These are phyloP conservation scores for Euclidium syriacum DNA, from an alignment of 345 rosid species.

Conservation along the genomic window DNA sequence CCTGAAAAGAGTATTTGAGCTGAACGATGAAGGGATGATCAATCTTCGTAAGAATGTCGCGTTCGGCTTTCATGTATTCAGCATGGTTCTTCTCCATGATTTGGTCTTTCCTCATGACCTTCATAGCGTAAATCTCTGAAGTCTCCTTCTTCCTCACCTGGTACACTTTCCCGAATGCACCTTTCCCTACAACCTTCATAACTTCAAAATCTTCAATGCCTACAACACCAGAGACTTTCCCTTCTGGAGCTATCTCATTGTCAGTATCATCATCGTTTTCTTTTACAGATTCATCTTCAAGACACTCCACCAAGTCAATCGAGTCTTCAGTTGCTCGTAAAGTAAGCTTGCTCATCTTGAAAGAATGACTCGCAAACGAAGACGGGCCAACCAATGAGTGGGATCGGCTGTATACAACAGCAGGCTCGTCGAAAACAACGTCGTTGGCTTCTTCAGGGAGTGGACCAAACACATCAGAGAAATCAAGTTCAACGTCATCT, in stretches of 20 bases:
- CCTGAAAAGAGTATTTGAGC: constrained; percentile 89
- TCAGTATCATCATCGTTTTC: constrained; percentile 36
- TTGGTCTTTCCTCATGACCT: constrained; percentile 94
- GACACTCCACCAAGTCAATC: constrained; percentile 33
- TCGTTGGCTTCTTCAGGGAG: constrained; percentile 18
- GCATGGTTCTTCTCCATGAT: constrained; percentile 92
- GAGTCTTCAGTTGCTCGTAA: constrained; percentile 43
- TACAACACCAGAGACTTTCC: constrained; percentile 31
- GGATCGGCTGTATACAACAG: constrained; percentile 64
- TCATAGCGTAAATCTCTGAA: constrained; percentile 88
- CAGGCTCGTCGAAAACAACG: constrained; percentile 54
- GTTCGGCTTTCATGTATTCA: constrained; percentile 94
- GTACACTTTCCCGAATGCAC: constrained; percentile 92
- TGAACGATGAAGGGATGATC: constrained; percentile 94
- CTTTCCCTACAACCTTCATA: constrained; percentile 87
- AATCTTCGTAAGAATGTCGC: constrained; percentile 73
- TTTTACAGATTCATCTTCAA: constrained; percentile 24
- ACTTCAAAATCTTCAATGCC: constrained; percentile 86
- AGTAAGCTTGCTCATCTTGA: constrained; percentile 52
- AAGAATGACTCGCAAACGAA: constrained; percentile 48
- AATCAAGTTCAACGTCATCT: constrained; percentile 28
- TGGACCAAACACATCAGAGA: constrained; percentile 37
- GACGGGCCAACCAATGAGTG: constrained; percentile 94
- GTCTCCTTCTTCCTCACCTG: constrained; percentile 88
- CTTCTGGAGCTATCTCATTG: constrained; percentile 21